phyloP scores from a whole-genome alignment of 164 flowering plant genomes.

The Magnolia kwangsiensis region DNA sequence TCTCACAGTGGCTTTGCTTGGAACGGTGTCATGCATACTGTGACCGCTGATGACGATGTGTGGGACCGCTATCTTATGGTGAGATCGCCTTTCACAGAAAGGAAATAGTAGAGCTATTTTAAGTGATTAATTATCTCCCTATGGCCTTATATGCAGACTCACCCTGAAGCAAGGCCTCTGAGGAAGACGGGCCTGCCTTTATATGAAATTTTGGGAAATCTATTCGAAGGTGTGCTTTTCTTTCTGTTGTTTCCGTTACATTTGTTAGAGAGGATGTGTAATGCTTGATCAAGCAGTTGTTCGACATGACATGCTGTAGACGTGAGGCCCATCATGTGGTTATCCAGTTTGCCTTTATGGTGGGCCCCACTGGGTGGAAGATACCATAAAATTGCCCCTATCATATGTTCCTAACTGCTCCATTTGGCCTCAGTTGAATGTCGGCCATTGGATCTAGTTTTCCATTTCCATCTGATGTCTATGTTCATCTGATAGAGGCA shows the following conservation, averaged over 20 bases:
- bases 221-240: neutral
- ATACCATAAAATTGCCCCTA: no score
- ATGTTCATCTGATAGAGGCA: no score
- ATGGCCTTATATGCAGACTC: neutral
- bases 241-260: neutral
- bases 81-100: neutral
- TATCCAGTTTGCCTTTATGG: no score
- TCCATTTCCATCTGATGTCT: no score
- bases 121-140: neutral
- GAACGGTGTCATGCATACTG: neutral
- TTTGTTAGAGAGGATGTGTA: no score
- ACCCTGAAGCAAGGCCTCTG: constrained; percentile 1
- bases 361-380: no score
- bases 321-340: no score
- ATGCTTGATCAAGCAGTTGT: no score
- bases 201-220: neutral
- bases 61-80: constrained; percentile 2
- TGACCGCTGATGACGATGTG: neutral
- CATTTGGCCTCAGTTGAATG: no score
- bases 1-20: neutral
- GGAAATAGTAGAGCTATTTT: neutral
- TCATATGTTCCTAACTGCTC: no score
- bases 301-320: no score
- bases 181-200: neutral
- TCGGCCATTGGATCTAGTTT: no score